Evolutionary conservation across 2,329 filamentous ascomycete genomes (phyloP), one percentile per base, ranked within the genome.

Genomic region (Teratosphaeria epicoccoides): DNA sequence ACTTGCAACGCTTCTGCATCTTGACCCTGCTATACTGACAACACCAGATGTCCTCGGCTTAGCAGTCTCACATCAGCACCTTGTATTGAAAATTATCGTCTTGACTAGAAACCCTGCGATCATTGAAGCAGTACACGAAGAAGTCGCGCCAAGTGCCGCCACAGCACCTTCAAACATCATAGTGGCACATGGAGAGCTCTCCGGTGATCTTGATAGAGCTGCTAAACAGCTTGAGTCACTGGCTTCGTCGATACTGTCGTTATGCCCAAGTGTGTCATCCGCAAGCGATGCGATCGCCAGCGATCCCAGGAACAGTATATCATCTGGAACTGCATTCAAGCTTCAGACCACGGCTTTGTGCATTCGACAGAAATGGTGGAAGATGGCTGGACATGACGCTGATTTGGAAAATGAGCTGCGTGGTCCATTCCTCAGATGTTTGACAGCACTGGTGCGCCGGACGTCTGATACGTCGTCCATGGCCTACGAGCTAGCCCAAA

Each of bases 251-350:
- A 70, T 89, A 0, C 70, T 89, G 1, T 78, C 81, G 0, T 68
- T 89, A 1, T 79, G 82, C 24, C 85, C 86, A 1, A 84, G 80
- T 59, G 72, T 85, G n/a, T 81, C 84, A 1, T 71, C 73, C 47
- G 76, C 79, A 9, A 79, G 83, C 40, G 86, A 90, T 60, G 67
- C 66, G 3, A 57, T 73, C 1, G 81, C 81, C 0, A 61, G 68
- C 3, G 78, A 84, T 53, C 67, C 73, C 7, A 73, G 76, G 24
- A 66, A 81, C 6, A 80, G 76, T 54, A 74, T 82, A 3, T 72
- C 73, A 1, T 82, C 85, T 1, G 70, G 75, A 22, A 66, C 72
- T 1, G 78, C 79, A 1, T 76, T 89, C 47, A 76, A 79, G 55
- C 65, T 88, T 0, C 85, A 89, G 59, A 70, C 74, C 1, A 66